Base-by-base conservation (phyloP, 108 stramenopile species). In the Bacterosira constricta region DNA sequence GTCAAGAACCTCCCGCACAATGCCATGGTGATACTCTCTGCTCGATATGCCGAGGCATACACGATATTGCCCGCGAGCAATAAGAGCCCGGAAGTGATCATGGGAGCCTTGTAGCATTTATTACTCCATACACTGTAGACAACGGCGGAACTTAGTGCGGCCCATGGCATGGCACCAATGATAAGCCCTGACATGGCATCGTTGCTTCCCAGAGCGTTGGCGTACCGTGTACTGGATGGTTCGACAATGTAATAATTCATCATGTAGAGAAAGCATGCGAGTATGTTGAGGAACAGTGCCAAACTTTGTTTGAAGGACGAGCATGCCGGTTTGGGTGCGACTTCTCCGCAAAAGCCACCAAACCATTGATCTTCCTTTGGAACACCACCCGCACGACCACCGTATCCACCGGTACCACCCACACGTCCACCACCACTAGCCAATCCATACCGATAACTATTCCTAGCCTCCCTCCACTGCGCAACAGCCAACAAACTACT, bases 221-320 rank as follows among this genome's bases (percentile, higher is more conserved):
- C 84, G 67, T 97, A 97, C 71, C 85, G 82, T 20, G 86, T 89
- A 67, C 83, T 83, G 10, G 85, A 86, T 17, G 96, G 96, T 53
- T 92, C 92, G 30, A 95, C 92, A 57, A 97, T 93, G 85, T 97
- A 95, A 66, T 97, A 93, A 76, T 95, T 95, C 85, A 86, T 89
- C 83, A 91, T 90, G 79, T 94, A 97, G 30, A 96, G 71, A 62
- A 97, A 93, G 20, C 82, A 87, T 0, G 88, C 83, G 12, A 86
- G 69, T 27, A 97, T 78, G 47, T 88, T 90, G 69, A 97, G 57
- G 50, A 77, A 41, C 44, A 91, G 35, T 29, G 63, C 21, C 10
- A 79, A 69, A 20, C 26, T 49, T 29, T 69, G 38, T 20, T 66
- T 56, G 46, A 51, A 51, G 12, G 77, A 63, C 6, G 46, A 44